Evolutionary conservation across 2,329 filamentous ascomycete genomes (phyloP).

Genomic region (Aspergillus sp.): DNA sequence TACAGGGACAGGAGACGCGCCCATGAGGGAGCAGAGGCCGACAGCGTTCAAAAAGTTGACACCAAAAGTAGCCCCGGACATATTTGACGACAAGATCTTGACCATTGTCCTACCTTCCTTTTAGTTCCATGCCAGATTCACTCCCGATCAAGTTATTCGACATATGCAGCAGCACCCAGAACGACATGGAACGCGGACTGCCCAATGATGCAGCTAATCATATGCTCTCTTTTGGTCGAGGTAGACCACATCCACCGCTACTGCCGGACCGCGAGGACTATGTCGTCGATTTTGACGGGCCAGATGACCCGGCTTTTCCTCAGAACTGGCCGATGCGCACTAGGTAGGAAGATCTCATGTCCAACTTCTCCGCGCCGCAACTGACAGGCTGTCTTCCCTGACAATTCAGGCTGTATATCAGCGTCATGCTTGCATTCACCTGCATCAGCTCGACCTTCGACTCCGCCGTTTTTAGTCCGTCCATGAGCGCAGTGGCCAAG

Average conservation of each 20-base stretch:
- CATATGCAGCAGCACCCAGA: too few species aligned
- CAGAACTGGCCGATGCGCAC: constrained; percentile 53
- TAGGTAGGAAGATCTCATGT: constrained; percentile 37
- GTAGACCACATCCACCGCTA: constrained; percentile 38
- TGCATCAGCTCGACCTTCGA: not conserved
- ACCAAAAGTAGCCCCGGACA: too few species aligned
- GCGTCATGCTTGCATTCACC: not conserved
- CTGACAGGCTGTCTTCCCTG: not conserved
- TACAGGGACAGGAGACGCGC: too few species aligned
- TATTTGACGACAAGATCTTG: too few species aligned
- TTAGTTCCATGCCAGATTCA: not conserved
- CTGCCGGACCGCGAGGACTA: constrained; percentile 53
- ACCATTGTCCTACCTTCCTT: too few species aligned
- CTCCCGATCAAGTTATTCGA: not conserved
- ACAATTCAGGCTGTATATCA: not conserved
- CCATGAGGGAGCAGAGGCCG: too few species aligned
- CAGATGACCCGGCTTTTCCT: constrained; percentile 51
- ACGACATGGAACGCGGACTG: not conserved
- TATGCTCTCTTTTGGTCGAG: not conserved
- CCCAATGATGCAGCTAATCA: not conserved
- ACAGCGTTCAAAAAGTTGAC: too few species aligned
- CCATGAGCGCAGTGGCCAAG: not conserved
- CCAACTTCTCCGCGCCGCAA: not conserved
- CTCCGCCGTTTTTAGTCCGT: not conserved
- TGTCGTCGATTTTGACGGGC: constrained; percentile 55